Percentiles rank a stretch among this genome's conserved stretches.
phyloP scores from a whole-genome alignment of 805 yeast species.

The Myxozyma nipponensis region DNA sequence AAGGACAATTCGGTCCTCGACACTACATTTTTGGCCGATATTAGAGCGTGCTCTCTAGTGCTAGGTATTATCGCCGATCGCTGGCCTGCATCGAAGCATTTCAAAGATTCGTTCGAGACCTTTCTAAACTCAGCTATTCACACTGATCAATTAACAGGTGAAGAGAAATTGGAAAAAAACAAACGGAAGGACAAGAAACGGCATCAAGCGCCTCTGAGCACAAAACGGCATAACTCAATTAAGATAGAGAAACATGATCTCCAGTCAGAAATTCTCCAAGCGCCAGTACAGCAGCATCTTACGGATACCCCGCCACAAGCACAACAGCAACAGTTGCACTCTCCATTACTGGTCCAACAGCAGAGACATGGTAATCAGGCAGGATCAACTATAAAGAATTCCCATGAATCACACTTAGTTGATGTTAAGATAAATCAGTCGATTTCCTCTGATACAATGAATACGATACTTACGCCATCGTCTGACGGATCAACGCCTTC shows the following conservation, averaged over 20 bases:
- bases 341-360: neutral
- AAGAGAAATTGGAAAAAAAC: neutral
- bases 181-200: neutral
- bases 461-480: neutral
- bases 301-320: neutral
- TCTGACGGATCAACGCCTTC: neutral
- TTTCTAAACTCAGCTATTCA: slow-evolving; percentile 22
- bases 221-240: too few species aligned
- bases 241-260: neutral
- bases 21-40: slow-evolving; percentile 22
- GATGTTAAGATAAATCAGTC: neutral
- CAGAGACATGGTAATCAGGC: neutral
- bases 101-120: slow-evolving; percentile 23
- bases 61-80: slow-evolving; percentile 25
- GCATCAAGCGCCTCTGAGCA: neutral
- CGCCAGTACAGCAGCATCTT: neutral
- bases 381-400: too few species aligned
- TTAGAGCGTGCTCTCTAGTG: slow-evolving; percentile 25
- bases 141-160: slow-evolving; percentile 10
- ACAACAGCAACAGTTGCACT: neutral
- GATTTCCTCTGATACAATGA: neutral
- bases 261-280: neutral
- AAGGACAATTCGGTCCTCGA: slow-evolving; percentile 23
- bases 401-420: neutral
- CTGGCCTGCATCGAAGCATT: slow-evolving; percentile 26